Evolutionary conservation across 192 early-diverging fungal species (phyloP).

Genomic region (Chytriomyces sp.): DNA sequence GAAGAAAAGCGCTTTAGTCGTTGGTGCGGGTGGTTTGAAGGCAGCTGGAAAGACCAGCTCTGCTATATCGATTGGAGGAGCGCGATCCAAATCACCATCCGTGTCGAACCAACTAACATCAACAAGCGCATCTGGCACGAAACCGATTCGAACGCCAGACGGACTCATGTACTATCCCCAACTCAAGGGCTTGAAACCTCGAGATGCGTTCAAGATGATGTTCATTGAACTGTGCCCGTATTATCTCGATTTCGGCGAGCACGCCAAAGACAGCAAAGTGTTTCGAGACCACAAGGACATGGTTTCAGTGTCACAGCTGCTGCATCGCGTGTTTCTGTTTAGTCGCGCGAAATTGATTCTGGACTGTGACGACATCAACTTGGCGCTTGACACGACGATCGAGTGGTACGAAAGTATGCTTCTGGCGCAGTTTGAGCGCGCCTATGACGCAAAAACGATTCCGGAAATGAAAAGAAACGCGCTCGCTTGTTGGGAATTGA

Average conservation of each 20-base stretch:
- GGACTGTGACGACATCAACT: slow-evolving; percentile 66
- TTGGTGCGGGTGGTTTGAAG: slow-evolving; percentile 61
- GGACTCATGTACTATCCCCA: slow-evolving; percentile 56
- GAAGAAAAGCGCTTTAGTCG: slow-evolving; percentile 44
- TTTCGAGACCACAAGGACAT: slow-evolving; percentile 72
- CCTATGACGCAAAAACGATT: slow-evolving; percentile 70
- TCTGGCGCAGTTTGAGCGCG: slow-evolving; percentile 77
- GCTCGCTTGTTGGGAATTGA: slow-evolving; percentile 65
- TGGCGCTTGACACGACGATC: slow-evolving; percentile 65
- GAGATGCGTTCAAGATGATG: slow-evolving; percentile 68
- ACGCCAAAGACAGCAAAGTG: slow-evolving; percentile 70
- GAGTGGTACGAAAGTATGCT: slow-evolving; percentile 81
- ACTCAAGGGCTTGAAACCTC: slow-evolving; percentile 54
- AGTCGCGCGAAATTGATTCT: slow-evolving; percentile 58
- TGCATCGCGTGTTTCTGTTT: slow-evolving; percentile 62
- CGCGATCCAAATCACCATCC: slow-evolving; percentile 18
- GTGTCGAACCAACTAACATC: slow-evolving; percentile 24
- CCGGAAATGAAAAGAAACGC: slow-evolving; percentile 77
- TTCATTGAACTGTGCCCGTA: slow-evolving; percentile 70
- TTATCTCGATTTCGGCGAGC: slow-evolving; percentile 70
- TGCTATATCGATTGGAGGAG: slow-evolving; percentile 12
- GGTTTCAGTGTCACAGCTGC: slow-evolving; percentile 63
- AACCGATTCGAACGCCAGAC: slow-evolving; percentile 18
- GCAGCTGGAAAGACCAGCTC: slow-evolving; percentile 39
- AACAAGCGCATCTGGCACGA: slow-evolving; percentile 25